Evolutionary conservation across 805 yeast species (phyloP), one percentile per base, ranked within the genome.

Genomic region (Aciculoconidium aculeatum): DNA sequence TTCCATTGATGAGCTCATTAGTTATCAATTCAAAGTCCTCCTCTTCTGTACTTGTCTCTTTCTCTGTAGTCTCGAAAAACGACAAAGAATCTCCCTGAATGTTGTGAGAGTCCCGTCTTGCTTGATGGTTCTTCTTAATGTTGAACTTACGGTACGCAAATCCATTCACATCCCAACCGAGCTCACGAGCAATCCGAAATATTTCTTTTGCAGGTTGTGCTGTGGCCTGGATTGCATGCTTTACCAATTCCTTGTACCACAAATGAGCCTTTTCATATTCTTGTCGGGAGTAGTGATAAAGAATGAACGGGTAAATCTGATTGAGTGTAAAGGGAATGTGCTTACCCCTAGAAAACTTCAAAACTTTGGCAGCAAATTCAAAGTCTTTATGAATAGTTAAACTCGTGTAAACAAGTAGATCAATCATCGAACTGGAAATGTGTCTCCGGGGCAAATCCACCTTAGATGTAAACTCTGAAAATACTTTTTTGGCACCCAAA

Each of bases 281-380:
- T 8, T 45, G 41, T 12, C 52, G 42, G 12, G 36, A 32, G 35
- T 59, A 58, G 37, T 64, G 67, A 37, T 51, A 55, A 36, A 42
- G 41, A 11, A 64, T 54, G 21, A 64, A 56, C 1, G 70, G 68
- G 29, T 47, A 58, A 1, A 61, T 37, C 30, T 62, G 69, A 32
- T 56, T 53, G 40, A 63, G 60, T 0, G 67, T 49, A 14, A 58
- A 46, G n/a, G 67, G 64, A 8, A 58, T 27, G 3, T 46, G 45
- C 11, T 32, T 29, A 4, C 42, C 34, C 8, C 60, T 39, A 6
- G 58, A 52, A 10, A 39, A 31, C 33, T 49, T 46, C 19, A 59
- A 40, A 17, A 58, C 41, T 21, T 40, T 22, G n/a, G 53, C 36
- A 2, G 68, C 68, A 43, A 56, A 60, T 7, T 36, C 28, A 25